These are phyloP conservation scores for Pseudogymnoascus sp. DNA, from an alignment of 2,329 filamentous ascomycete genomes.

Conservation along the genomic window DNA sequence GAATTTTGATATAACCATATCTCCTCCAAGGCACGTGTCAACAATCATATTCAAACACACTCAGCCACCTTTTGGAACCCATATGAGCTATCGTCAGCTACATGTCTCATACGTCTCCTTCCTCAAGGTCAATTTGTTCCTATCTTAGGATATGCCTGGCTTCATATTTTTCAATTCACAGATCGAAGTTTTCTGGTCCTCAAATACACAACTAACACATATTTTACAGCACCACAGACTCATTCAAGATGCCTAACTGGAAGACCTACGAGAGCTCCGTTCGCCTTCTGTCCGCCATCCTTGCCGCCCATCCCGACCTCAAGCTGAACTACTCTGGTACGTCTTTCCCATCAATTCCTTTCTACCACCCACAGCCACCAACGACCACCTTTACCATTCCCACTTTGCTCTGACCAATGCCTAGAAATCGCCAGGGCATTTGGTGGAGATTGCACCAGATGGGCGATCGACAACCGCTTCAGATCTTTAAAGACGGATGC, in stretches of 20 bases:
- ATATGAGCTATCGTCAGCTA: background rate
- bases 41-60: background rate
- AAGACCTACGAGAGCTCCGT: constrained; percentile 51
- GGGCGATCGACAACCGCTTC: constrained; percentile 33
- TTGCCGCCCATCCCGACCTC: constrained; percentile 46
- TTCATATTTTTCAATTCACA: background rate
- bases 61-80: background rate
- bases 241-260: constrained; percentile 46
- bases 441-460: constrained; percentile 29
- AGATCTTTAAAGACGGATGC: constrained; percentile 33
- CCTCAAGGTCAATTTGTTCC: background rate
- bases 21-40: background rate
- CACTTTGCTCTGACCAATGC: background rate
- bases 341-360: constrained; percentile 21
- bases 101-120: constrained; percentile 2
- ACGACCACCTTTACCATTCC: background rate
- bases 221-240: background rate
- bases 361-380: constrained; percentile 13
- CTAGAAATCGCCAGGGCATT: constrained; percentile 20
- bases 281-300: constrained; percentile 52
- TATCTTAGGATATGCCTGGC: background rate
- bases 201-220: background rate
- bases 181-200: background rate
- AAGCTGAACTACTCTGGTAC: constrained; percentile 56
- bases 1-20: background rate